phyloP scores from a whole-genome alignment of 805 yeast species.

The Candida railenensis region DNA sequence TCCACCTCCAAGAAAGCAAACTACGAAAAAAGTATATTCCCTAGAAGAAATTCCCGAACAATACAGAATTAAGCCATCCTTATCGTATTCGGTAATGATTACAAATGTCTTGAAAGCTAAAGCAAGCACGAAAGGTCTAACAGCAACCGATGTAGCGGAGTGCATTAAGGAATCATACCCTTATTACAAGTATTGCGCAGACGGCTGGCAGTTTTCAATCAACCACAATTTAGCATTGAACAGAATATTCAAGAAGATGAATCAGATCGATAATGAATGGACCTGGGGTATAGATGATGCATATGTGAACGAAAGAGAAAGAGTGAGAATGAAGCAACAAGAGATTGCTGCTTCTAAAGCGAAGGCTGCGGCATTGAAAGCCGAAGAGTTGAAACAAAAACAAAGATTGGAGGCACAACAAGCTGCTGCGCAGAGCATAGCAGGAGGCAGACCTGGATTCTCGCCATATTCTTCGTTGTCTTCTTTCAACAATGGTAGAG shows the following conservation, averaged over 20 bases:
- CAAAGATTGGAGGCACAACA: constrained; percentile 35
- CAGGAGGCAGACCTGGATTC: constrained; percentile 21
- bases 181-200: constrained; percentile 88
- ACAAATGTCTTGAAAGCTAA: constrained; percentile 72
- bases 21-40: constrained; percentile 62
- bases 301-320: constrained; percentile 79
- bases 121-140: constrained; percentile 69
- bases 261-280: constrained; percentile 84
- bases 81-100: constrained; percentile 78
- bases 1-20: constrained; percentile 41
- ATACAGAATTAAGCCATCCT: constrained; percentile 79
- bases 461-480: constrained; percentile 1
- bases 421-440: constrained; percentile 29
- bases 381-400: constrained; percentile 51
- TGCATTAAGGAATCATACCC: constrained; percentile 88
- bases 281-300: constrained; percentile 90
- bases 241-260: constrained; percentile 75
- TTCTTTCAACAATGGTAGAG: not conserved
- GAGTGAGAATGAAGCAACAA: constrained; percentile 53
- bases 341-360: constrained; percentile 63
- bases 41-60: constrained; percentile 88
- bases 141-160: constrained; percentile 67
- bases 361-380: constrained; percentile 51
- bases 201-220: constrained; percentile 97
- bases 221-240: constrained; percentile 86